Evolutionary conservation across 495 filamentous ascomycete species (phyloP), one percentile per base, ranked within the genome.

Genomic region (Hypoxylon trugodes): DNA sequence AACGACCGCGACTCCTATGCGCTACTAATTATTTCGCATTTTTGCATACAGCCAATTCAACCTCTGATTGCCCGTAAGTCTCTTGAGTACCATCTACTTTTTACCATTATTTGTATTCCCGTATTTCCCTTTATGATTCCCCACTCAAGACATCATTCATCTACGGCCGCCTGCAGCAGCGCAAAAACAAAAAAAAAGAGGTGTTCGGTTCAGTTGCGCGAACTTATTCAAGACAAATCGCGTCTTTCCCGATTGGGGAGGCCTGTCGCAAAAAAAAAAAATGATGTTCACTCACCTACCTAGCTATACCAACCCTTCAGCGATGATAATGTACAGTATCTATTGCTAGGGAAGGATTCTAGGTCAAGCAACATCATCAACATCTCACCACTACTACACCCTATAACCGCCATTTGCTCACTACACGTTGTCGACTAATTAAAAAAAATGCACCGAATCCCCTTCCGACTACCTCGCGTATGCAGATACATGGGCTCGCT

Each of bases 61-160:
- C n/a, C 15, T 21, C 49, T 13, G 30, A 51, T 51, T 42, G 45
- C 51, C 51, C 43, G 63, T 66, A 66, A 61, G 57, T 66, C 30
- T n/a, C n/a, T n/a, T 28, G 51, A 57, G 63, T 66, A 66, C 63
- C 53, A 2, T 66, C 51, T 66, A 66, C 62, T 51, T 66, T 30
- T 43, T 26, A 38, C 41, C 25, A 15, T 59, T 22, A 15, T 48
- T n/a, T 59, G 54, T 59, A 60, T 59, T 54, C 48, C 35, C 4
- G 55, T 55, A 41, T 50, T 56, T 51, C 32, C 50, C 28, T 59
- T 32, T 21, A 51, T 19, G 37, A 55, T 55, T 40, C 47, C 62
- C 50, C 54, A 59, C 53, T 40, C 46, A 12, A 26, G 51, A 30
- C 45, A 51, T 50, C 51, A 56, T 55, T n/a, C 45, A 15, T 18